Evolutionary conservation across 805 yeast genomes (phyloP), one percentile per base, ranked within the genome.

Genomic region (Lachancea meyersii): DNA sequence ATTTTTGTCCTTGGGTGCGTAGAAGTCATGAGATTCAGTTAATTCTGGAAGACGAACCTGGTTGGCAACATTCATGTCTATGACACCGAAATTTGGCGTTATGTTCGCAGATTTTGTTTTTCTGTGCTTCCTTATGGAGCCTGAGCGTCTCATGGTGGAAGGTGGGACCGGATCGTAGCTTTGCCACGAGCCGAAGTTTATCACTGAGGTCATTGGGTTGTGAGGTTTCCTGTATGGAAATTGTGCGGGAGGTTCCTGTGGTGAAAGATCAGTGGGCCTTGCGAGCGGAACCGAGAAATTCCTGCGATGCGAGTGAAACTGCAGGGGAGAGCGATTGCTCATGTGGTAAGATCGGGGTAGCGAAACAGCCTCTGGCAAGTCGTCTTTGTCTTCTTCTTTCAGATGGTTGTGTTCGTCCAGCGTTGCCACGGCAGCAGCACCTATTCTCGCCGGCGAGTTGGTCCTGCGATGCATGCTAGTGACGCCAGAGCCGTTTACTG

Each of bases 371-470:
- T 18, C 17, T 24, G 45, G 24, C 21, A 44, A 14, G 17, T 28
- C 40, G 18, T 35, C 14, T 3, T 28, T 16, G 5, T 50, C 56
- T 44, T 60, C 63, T 36, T 61, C 64, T 40, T 54, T 60, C 19
- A 61, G 41, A 2, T 38, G 40, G 6, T 49, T 50, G 6, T 53
- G 48, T 10, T 60, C 57, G 30, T 58, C 60, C 26, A 75, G 52
- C 1, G 69, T 66, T 0, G 86, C 82, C 1, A 82, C 84, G 1
- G 87, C 86, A 18, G 72, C 75, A 1, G 87, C 87, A 1, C 89
- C 89, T 9, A 80, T 71, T 51, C 77, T 79, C 1, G 86, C 83
- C 0, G 88, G 88, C 1, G 86, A 79, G 23, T 72, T 59, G 14
- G 81, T 76, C 47, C 80, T 60, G 47, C 51, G 53, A 34, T 54